Conservation (phyloP, 2,329 filamentous ascomycete species). For the Cytospora mali region DNA sequence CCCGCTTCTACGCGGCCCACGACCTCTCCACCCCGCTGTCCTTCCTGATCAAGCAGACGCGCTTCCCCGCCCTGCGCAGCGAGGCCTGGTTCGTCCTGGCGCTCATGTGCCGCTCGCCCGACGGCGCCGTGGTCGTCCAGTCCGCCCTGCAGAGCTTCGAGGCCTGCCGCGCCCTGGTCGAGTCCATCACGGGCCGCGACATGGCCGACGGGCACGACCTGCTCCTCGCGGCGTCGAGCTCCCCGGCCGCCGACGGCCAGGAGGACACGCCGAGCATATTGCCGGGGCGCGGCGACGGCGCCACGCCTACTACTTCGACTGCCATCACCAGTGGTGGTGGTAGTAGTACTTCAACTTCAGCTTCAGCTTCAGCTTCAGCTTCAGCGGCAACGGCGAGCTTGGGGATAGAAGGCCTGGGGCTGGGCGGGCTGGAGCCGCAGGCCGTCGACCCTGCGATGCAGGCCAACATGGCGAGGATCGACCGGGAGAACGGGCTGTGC, state of each 20-base stretch:
- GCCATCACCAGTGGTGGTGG: background rate
- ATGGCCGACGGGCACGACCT: slow-evolving; percentile 32
- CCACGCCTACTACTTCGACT: background rate
- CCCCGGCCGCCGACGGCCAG: background rate
- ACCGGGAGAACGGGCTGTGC: slow-evolving; percentile 64
- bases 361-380: too few species aligned
- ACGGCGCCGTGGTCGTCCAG: slow-evolving; percentile 51
- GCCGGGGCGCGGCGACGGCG: slow-evolving; percentile 7
- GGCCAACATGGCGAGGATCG: slow-evolving; percentile 52
- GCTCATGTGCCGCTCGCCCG: slow-evolving; percentile 54
- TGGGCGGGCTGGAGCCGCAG: slow-evolving; percentile 46
- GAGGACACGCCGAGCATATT: slow-evolving; percentile 11
- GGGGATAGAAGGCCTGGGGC: slow-evolving; percentile 40
- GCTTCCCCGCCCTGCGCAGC: slow-evolving; percentile 61
- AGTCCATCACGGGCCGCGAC: slow-evolving; percentile 52
- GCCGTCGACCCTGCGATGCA: slow-evolving; percentile 48
- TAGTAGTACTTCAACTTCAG: too few species aligned
- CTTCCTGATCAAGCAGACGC: slow-evolving; percentile 58
- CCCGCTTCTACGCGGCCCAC: slow-evolving; percentile 51
- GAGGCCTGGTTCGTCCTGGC: slow-evolving; percentile 66
- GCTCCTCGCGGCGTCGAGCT: slow-evolving; percentile 11
- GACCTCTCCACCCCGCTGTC: slow-evolving; percentile 47
- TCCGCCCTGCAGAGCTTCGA: slow-evolving; percentile 46
- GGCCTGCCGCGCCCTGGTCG: slow-evolving; percentile 48
- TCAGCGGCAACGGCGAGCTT: slow-evolving; percentile 20